These are phyloP conservation scores for Daldinia caldariorum DNA, from an alignment of 495 filamentous ascomycete genomes.

Conservation along the genomic window DNA sequence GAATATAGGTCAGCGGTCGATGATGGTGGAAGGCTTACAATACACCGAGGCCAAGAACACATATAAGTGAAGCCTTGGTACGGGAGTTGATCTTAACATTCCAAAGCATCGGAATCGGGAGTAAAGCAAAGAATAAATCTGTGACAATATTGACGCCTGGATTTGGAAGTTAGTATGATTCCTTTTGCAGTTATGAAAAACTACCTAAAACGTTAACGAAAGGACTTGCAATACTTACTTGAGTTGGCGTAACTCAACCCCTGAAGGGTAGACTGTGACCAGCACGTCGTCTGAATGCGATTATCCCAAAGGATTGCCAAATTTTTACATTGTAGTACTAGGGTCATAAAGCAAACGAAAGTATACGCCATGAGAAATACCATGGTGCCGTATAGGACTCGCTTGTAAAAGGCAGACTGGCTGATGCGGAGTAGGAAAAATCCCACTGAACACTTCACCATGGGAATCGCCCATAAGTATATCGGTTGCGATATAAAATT, in stretches of 20 bases:
- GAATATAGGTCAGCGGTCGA: neutral
- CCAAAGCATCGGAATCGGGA: constrained; percentile 59
- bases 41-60: constrained; percentile 55
- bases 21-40: constrained; percentile 48
- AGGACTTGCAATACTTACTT: constrained; percentile 25
- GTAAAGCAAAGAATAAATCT: constrained; percentile 55
- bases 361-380: constrained; percentile 56
- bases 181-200: neutral
- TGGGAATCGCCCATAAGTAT: constrained; percentile 53
- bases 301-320: constrained; percentile 51
- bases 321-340: constrained; percentile 46
- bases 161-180: constrained; percentile 37
- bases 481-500: constrained; percentile 58
- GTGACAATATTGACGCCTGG: constrained; percentile 55
- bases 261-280: constrained; percentile 45
- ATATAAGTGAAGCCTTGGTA: constrained; percentile 54
- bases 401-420: constrained; percentile 47
- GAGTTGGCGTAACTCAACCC: constrained; percentile 53
- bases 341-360: constrained; percentile 46
- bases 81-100: constrained; percentile 56
- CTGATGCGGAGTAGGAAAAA: constrained; percentile 58
- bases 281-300: constrained; percentile 50
- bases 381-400: constrained; percentile 49
- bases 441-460: constrained; percentile 60
- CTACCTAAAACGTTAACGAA: no score